phyloP scores from a whole-genome alignment of 192 early-diverging fungal species.

The Linnemannia hyalina region DNA sequence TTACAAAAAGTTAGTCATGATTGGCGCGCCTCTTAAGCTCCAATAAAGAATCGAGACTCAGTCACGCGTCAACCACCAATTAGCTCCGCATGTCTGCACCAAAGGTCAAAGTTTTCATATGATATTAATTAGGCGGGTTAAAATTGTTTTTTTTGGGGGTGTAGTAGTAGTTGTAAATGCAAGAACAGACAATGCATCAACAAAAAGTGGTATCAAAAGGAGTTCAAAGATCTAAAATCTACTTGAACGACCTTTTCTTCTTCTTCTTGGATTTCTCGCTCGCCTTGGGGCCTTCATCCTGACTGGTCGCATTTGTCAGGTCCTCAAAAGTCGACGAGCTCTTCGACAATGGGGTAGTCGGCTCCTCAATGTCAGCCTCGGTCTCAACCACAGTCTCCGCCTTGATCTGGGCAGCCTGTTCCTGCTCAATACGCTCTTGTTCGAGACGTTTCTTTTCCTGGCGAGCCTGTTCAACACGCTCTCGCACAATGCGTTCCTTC shows the following conservation, averaged over 20 bases:
- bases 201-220: too few relatives aligned
- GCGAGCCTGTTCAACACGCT: constrained; percentile 12
- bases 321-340: constrained; percentile 26
- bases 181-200: too few relatives aligned
- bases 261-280: constrained; percentile 41
- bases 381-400: neutral
- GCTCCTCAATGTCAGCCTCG: neutral
- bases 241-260: constrained; percentile 33
- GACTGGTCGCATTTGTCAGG: constrained; percentile 14
- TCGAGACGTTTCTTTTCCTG: neutral
- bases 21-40: constrained; percentile 1
- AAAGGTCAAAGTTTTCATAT: neutral
- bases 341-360: constrained; percentile 1
- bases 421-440: neutral
- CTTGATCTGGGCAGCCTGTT: neutral
- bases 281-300: constrained; percentile 24
- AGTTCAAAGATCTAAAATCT: too few relatives aligned
- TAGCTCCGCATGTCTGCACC: neutral
- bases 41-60: neutral
- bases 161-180: too few relatives aligned
- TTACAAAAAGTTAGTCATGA: neutral
- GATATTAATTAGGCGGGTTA: neutral
- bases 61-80: neutral
- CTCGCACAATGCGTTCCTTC: constrained; percentile 15
- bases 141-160: neutral